phyloP scores from a whole-genome alignment of 441 rosid genomes.

The Erysimum pusillum region DNA sequence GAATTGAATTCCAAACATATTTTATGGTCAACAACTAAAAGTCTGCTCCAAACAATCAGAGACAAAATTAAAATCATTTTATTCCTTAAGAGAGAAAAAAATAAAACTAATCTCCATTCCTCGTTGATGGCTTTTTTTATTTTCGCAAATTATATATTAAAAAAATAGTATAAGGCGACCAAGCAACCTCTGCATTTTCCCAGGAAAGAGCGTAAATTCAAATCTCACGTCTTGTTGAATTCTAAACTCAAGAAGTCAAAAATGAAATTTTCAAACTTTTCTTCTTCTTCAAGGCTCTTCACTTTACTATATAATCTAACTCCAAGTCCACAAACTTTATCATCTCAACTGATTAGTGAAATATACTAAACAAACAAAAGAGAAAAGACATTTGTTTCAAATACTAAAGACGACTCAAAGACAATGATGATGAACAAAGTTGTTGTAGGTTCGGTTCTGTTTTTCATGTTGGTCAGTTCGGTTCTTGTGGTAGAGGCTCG shows the following conservation, averaged over 20 bases:
- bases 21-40: conserved; percentile 27
- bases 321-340: conserved; percentile 23
- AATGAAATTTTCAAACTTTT: conserved; percentile 22
- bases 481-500: conserved; percentile 54
- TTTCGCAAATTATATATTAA: background rate
- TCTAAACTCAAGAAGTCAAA: conserved; percentile 14
- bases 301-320: conserved; percentile 41
- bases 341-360: too few relatives aligned
- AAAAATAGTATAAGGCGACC: background rate
- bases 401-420: background rate
- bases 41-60: conserved; percentile 33
- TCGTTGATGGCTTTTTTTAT: conserved; percentile 42
- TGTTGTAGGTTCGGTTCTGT: conserved; percentile 40
- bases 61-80: background rate
- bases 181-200: conserved; percentile 45
- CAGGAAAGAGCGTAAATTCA: conserved; percentile 26
- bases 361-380: background rate
- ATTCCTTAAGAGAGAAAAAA: background rate
- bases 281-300: conserved; percentile 34
- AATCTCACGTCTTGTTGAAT: conserved; percentile 40
- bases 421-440: conserved; percentile 47
- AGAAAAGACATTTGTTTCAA: background rate
- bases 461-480: conserved; percentile 44
- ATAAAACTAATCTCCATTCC: conserved; percentile 22
- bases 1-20: conserved; percentile 10